phyloP scores from a whole-genome alignment of 495 filamentous ascomycete genomes.

The Penicillium roqueforti region DNA sequence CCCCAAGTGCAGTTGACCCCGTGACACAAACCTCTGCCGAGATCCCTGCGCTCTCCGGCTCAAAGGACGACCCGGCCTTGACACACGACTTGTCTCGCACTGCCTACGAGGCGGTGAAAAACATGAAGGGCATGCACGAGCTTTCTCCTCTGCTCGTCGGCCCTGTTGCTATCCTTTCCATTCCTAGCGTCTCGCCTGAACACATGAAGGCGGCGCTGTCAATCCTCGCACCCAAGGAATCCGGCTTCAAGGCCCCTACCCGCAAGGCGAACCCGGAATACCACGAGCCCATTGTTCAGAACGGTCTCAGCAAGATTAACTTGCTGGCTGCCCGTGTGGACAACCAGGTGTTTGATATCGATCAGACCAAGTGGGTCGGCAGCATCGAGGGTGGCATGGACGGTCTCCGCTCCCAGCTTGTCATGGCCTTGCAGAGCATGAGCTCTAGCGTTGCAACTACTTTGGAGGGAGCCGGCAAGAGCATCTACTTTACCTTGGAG shows the following conservation, averaged over 20 bases:
- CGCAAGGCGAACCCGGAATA: slow-evolving; percentile 72
- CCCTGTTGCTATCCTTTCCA: slow-evolving; percentile 71
- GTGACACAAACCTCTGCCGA: slow-evolving; percentile 42
- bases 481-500: slow-evolving; percentile 80
- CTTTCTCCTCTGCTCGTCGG: slow-evolving; percentile 76
- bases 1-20: slow-evolving; percentile 40
- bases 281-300: slow-evolving; percentile 70
- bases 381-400: slow-evolving; percentile 80
- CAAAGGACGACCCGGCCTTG: slow-evolving; percentile 47
- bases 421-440: slow-evolving; percentile 69
- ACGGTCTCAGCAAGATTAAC: slow-evolving; percentile 78
- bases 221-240: slow-evolving; percentile 64
- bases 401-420: slow-evolving; percentile 74
- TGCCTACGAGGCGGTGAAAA: slow-evolving; percentile 57
- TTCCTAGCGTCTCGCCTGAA: slow-evolving; percentile 76
- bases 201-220: slow-evolving; percentile 75
- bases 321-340: slow-evolving; percentile 80
- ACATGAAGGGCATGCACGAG: slow-evolving; percentile 53
- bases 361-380: slow-evolving; percentile 77
- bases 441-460: slow-evolving; percentile 66
- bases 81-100: slow-evolving; percentile 71
- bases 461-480: slow-evolving; percentile 73
- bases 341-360: slow-evolving; percentile 75
- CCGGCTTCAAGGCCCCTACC: slow-evolving; percentile 71
- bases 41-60: slow-evolving; percentile 26